Base-by-base conservation (phyloP, 208 protist genomes). In the Leptomonas seymouri region DNA sequence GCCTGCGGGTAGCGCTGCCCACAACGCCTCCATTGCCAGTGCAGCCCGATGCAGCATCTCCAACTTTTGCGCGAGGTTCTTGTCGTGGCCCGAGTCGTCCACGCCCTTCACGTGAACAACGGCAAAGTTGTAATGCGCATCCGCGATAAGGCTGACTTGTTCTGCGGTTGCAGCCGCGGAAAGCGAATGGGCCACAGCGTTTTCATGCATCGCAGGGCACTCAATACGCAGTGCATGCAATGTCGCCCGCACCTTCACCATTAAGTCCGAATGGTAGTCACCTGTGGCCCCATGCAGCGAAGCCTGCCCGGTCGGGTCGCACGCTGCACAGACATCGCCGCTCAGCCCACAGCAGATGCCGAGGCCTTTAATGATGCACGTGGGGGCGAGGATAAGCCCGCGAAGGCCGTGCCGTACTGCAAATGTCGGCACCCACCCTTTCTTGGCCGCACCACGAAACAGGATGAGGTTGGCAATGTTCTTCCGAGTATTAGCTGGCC, bases 41-140 rank as follows among this genome's bases (percentile, higher is more conserved):
- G 78, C 83, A 58, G 71, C 86, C 41, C 70, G 60, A 15, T 80
- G 69, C 39, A 89, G 71, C 81, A 90, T 82, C 56, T 71, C 54
- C 31, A 90, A 49, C 65, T 86, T 87, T 16, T 81, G 62, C 58
- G 59, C 53, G 18, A 81, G 73, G 42, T 45, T 82, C 36, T 60
- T 68, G 60, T 89, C 87, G 66, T 92, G 87, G 16, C 87, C 84
- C 0, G 87, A 76, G 56, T 92, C 80, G 59, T 92, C 87, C 31
- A 88, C 84, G 54, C 84, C 87, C 66, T 92, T 92, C n/a, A 92
- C 81, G 59, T 91, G 86, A 49, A 91, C 55, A n/a, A 89, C 81
- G 39, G 79, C 81, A 61, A 91, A 87, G 65, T 80, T 82, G 63
- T 65, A 81, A 25, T 71, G 58, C 57, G 45, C 53, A 48, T 69